phyloP scores from a whole-genome alignment of 495 filamentous ascomycete genomes.

The Chaetomium cochliodes region DNA sequence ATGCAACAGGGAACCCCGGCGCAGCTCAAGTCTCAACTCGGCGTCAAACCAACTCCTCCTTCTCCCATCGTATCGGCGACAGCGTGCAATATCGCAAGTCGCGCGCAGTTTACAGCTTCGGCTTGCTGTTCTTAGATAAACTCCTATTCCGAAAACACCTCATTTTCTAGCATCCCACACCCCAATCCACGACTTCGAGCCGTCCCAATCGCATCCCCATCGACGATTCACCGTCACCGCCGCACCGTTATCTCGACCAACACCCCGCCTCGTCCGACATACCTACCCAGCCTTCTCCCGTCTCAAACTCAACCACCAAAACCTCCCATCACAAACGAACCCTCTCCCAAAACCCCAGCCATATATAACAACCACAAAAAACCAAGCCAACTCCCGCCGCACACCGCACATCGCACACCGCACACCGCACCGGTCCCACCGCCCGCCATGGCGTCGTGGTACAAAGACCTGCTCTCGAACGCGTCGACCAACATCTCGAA shows the following conservation, averaged over 20 bases:
- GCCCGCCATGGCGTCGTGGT: conserved; percentile 68
- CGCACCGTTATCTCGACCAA: neutral
- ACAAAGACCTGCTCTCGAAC: conserved; percentile 72
- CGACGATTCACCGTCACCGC: neutral
- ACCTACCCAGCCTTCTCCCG: neutral
- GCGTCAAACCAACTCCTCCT: neutral
- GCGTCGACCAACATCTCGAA: conserved; percentile 77
- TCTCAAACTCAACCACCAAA: neutral
- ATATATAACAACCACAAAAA: neutral
- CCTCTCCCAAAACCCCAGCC: no score
- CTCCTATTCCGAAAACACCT: neutral
- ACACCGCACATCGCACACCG: neutral
- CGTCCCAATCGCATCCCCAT: neutral
- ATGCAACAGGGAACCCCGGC: neutral
- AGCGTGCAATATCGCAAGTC: neutral
- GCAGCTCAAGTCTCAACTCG: neutral
- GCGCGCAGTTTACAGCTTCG: neutral
- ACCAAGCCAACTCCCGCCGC: neutral
- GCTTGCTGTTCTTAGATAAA: neutral
- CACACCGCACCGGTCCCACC: no score
- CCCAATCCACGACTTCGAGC: neutral
- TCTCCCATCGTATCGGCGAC: neutral
- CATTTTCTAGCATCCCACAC: neutral
- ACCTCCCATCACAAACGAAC: neutral
- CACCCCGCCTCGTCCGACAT: neutral